phyloP scores from a whole-genome alignment of 768 basidiomycete genomes.

The Pulveroboletus sp. region DNA sequence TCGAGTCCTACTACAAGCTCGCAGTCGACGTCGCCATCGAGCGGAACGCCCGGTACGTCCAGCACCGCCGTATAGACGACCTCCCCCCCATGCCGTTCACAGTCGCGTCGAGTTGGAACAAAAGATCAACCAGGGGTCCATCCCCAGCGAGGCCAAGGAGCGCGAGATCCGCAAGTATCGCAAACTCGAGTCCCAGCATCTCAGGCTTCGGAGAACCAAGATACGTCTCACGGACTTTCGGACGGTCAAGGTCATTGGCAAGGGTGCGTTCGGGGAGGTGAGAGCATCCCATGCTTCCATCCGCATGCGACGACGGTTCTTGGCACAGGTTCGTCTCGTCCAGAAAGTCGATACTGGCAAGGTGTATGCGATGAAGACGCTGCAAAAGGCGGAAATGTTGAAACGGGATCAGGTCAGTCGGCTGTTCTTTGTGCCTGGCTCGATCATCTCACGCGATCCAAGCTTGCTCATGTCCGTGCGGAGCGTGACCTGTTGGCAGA shows the following conservation, averaged over 20 bases:
- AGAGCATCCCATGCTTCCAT: slow-evolving; percentile 14
- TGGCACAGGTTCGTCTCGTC: slow-evolving; percentile 77
- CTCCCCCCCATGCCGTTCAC: slow-evolving; percentile 1
- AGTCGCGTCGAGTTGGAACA: slow-evolving; percentile 91
- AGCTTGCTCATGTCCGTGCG: slow-evolving; percentile 97
- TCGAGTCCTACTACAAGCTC: slow-evolving; percentile 97
- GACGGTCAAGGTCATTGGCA: slow-evolving; percentile 97
- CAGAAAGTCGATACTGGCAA: slow-evolving; percentile 97
- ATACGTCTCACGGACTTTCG: slow-evolving; percentile 91
- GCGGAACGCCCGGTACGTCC: slow-evolving; percentile 78
- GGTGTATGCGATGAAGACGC: slow-evolving; percentile 99
- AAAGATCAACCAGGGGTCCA: slow-evolving; percentile 68
- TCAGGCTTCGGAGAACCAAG: slow-evolving; percentile 89
- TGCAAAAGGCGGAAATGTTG: slow-evolving; percentile 98
- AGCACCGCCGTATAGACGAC: slow-evolving; percentile 2
- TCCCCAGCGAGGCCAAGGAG: slow-evolving; percentile 78
- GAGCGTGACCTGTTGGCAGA: slow-evolving; percentile 96
- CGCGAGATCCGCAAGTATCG: slow-evolving; percentile 85
- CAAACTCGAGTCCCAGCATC: slow-evolving; percentile 81
- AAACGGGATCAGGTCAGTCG: slow-evolving; percentile 90
- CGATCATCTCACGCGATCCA: slow-evolving; percentile 8
- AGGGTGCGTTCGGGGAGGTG: slow-evolving; percentile 98
- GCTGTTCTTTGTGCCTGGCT: not conserved
- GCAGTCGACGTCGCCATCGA: slow-evolving; percentile 97
- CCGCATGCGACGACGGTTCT: slow-evolving; percentile 2